Conservation (phyloP, 2,329 filamentous ascomycete genomes). For the Diplodia corticola region DNA sequence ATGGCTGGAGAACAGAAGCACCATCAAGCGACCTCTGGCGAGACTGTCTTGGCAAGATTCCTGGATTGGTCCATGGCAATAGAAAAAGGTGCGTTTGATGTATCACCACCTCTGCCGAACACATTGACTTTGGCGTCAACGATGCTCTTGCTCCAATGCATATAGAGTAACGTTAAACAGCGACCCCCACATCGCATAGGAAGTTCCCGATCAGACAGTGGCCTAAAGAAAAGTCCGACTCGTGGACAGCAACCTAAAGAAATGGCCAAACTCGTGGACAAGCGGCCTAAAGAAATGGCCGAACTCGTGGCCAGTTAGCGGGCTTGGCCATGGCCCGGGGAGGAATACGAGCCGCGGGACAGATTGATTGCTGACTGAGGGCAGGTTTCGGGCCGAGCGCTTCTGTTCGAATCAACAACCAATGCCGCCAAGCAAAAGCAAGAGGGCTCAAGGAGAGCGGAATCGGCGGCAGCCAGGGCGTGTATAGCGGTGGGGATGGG, state of each 20-base stretch:
- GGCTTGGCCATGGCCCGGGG: neutral
- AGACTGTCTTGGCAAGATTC: neutral
- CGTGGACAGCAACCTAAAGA: too few species aligned
- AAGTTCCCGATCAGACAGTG: neutral
- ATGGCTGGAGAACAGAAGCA: neutral
- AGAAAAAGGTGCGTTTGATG: neutral
- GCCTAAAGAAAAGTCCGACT: neutral
- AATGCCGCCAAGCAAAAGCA: constrained; percentile 12
- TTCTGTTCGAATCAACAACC: neutral
- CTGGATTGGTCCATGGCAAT: neutral
- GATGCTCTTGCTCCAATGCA: too few species aligned
- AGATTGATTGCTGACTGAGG: too few species aligned
- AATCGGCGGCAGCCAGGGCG: neutral
- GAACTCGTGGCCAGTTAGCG: neutral
- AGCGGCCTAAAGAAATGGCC: neutral
- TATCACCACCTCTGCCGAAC: too few species aligned
- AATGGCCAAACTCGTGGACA: neutral
- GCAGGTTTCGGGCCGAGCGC: constrained; percentile 10
- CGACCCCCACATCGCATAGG: neutral
- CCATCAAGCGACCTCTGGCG: neutral
- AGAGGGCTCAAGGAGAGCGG: neutral
- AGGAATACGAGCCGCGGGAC: constrained; percentile 7
- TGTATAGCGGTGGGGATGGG: neutral
- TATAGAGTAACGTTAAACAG: too few species aligned
- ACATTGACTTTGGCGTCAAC: neutral